Base-by-base conservation (phyloP, 108 stramenopile genomes). In the Ochromonas danica region DNA sequence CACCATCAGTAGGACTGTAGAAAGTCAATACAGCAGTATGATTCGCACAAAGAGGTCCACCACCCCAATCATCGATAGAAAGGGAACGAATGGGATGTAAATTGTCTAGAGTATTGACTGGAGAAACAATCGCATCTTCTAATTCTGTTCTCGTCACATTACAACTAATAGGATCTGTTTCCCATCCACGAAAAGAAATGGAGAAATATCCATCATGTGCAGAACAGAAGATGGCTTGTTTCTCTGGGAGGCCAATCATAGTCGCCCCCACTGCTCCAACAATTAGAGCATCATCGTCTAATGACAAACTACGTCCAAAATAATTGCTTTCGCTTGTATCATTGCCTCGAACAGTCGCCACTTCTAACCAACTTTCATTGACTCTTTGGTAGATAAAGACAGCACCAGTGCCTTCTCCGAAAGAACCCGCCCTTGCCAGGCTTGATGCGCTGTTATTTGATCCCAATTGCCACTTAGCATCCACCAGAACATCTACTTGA, bases 221-320 rank as follows among this genome's bases (percentile, higher is more conserved):
- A 57, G 42, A 63, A 65, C 91, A 90, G 40, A 80, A 86, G 67
- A 90, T 33, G 27, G 38, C 77, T 65, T 90, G 91, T 39, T 84
- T 79, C 79, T 90, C 91, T 33, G 77, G 65, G 39, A 87, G 74
- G 33, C 91, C 91, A 65, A 78, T 57, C 33, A 89, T 81, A 81
- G 87, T 82, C 62, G 90, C 89, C 41, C 84, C 85, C 17, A 90
- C 89, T 10, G 91, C 90, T 6, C 91, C 91, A 28, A 91, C 86
- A 0, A 84, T 77, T 25, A 91, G 79, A 6, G 81, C 82, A 17
- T 86, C 61, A 33, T 79, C 42, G 27, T 79, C 43, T 14, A 90
- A 35, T 27, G 85, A 79, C 0, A 91, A 62, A 35, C 84, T 87
- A 40, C 78, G 70, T 38, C 91, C 90, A 61, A 91, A 91, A 27